Evolutionary conservation across 2,329 filamentous ascomycete genomes (phyloP).

Genomic region (Colletotrichum endophyticum): DNA sequence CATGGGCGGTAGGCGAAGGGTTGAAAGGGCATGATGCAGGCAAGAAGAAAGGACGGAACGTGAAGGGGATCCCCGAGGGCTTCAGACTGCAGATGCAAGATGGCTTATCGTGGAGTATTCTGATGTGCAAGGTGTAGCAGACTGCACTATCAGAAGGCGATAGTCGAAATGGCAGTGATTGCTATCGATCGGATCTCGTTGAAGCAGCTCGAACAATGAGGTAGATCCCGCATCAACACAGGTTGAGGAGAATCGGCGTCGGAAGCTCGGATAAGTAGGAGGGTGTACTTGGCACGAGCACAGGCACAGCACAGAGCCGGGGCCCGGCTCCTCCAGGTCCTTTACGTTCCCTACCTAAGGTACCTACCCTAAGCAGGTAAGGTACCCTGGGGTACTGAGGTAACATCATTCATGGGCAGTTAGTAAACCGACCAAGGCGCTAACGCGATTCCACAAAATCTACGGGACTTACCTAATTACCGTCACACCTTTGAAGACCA

Average conservation of each 20-base stretch:
- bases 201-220: background rate
- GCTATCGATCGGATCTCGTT: background rate
- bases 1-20: background rate
- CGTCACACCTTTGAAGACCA: background rate
- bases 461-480: background rate
- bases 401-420: background rate
- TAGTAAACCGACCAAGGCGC: background rate
- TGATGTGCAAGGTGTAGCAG: background rate
- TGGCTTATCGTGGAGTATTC: background rate
- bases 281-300: background rate
- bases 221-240: background rate
- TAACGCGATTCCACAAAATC: background rate
- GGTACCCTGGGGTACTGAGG: background rate
- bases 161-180: background rate
- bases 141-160: background rate
- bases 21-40: slow-evolving; percentile 3
- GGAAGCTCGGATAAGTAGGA: background rate
- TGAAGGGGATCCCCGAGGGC: background rate
- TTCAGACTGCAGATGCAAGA: background rate
- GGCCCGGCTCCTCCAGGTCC: background rate
- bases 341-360: background rate
- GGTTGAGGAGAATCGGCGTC: background rate
- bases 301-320: background rate
- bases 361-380: background rate
- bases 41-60: background rate